phyloP scores from a whole-genome alignment of 306 rosid genomes.

The Cucurbita moschata region DNA sequence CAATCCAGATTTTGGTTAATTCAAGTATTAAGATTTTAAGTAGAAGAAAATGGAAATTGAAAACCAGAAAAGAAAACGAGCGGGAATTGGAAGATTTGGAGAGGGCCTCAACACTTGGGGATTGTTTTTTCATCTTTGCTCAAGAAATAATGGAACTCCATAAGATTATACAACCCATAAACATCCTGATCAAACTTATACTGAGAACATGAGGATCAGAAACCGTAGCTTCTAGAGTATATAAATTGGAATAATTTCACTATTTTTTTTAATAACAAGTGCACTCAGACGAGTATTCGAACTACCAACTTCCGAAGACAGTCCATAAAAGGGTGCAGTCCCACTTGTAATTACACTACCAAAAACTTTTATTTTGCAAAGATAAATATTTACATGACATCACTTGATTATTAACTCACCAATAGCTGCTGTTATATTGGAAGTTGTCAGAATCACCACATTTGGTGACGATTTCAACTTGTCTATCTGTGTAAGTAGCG shows the following conservation, averaged over 20 bases:
- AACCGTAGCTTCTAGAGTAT: not conserved
- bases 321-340: not conserved
- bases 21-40: not conserved
- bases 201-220: too few relatives aligned
- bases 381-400: not conserved
- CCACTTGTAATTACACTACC: not conserved
- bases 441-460: slow-evolving; percentile 82
- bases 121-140: not conserved
- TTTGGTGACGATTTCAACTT: slow-evolving; percentile 82
- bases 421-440: slow-evolving; percentile 87
- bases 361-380: not conserved
- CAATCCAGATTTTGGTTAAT: slow-evolving; percentile 17
- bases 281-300: not conserved
- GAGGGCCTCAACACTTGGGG: not conserved
- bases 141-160: not conserved
- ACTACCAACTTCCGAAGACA: not conserved
- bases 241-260: not conserved
- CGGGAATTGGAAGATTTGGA: not conserved
- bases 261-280: not conserved
- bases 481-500: slow-evolving; percentile 90
- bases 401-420: slow-evolving; percentile 44
- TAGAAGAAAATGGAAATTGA: not conserved
- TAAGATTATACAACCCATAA: too few relatives aligned
- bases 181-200: too few relatives aligned
- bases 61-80: not conserved